Base-by-base conservation (phyloP, 2,329 filamentous ascomycete genomes). In the Colletotrichum scovillei region DNA sequence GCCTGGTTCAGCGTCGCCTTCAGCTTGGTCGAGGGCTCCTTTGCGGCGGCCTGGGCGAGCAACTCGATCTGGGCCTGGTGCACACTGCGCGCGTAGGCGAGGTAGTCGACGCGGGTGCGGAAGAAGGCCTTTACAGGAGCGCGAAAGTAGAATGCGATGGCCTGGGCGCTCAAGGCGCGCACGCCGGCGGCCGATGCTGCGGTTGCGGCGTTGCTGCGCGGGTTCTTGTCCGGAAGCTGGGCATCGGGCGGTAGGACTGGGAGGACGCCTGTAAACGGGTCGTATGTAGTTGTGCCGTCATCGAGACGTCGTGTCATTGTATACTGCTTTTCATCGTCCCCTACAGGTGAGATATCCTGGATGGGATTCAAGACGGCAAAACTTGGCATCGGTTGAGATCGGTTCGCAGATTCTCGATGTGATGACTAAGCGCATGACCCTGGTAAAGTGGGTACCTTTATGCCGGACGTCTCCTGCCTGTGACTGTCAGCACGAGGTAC, bases 111-210 rank as follows among this genome's bases (percentile, higher is more conserved):
- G 72, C 95, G 88, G 1, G 94, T 95, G 74, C 94, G 91, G 84
- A 98, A 97, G 81, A 98, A 98, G 19, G 95, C 94, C 83, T 98
- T 98, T 66, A 95, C 93, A 0, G 95, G 95, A 0, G 95, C 94
- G 69, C 95, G 89, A 80, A 98, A 98, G 84, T 97, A 98, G 78
- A 98, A 98, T 28, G 95, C 92, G 67, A 98, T 89, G 78, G 95
- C 87, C 80, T 97, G 93, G 8, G 94, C 93, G 77, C 93, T 95
- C 75, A 98, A 82, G 32, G 95, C 95, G 59, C 95, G 93, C 75
- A 95, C 93, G 53, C 94, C 91, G 26, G 95, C 95, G 5, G 95
- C 95, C 26, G 94, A 95, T n/a, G 94, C 93, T 60, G 94, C 95
- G 2, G 89, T 91, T 6, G 89, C 88, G 49, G 88, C 88, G 79